phyloP scores from a whole-genome alignment of 352 stramenopile species.

The Globisporangium barbulae region DNA sequence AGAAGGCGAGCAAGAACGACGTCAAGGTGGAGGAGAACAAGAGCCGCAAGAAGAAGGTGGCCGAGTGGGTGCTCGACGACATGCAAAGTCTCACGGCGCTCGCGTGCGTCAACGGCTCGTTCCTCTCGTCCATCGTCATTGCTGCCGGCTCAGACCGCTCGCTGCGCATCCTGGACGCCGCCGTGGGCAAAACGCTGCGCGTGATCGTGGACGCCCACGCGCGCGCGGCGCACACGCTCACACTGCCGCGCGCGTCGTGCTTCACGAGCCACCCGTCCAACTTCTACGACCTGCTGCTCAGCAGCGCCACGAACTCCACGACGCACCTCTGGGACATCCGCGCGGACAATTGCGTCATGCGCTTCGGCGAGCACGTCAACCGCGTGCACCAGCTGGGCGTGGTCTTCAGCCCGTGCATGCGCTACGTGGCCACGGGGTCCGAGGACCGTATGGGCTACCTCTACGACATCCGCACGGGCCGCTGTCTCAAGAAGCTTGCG shows the following conservation, averaged over 20 bases:
- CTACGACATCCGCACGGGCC: slow-evolving; percentile 83
- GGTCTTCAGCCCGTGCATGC: slow-evolving; percentile 88
- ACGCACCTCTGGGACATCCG: slow-evolving; percentile 86
- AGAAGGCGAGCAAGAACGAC: slow-evolving; percentile 38
- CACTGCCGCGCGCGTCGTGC: slow-evolving; percentile 59
- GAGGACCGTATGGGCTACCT: slow-evolving; percentile 81
- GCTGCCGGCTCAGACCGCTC: slow-evolving; percentile 72
- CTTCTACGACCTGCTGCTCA: slow-evolving; percentile 85
- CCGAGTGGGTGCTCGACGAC: slow-evolving; percentile 54
- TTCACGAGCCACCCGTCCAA: slow-evolving; percentile 67
- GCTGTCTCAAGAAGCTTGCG: slow-evolving; percentile 50
- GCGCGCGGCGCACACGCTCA: slow-evolving; percentile 61
- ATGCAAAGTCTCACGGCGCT: slow-evolving; percentile 72
- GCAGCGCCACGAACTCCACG: slow-evolving; percentile 61
- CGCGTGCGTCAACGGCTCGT: slow-evolving; percentile 74
- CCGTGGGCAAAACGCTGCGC: slow-evolving; percentile 45
- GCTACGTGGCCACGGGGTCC: slow-evolving; percentile 84
- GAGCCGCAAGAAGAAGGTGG: slow-evolving; percentile 62
- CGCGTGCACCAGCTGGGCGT: slow-evolving; percentile 67
- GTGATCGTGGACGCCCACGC: slow-evolving; percentile 63
- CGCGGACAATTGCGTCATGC: slow-evolving; percentile 82
- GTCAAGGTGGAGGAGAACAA: slow-evolving; percentile 46
- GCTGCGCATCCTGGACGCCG: slow-evolving; percentile 72
- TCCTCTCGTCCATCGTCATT: slow-evolving; percentile 76
- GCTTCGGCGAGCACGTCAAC: slow-evolving; percentile 82